Evolutionary conservation across 108 stramenopile species (phyloP).

Genomic region (Aurantiochytrium sp.): DNA sequence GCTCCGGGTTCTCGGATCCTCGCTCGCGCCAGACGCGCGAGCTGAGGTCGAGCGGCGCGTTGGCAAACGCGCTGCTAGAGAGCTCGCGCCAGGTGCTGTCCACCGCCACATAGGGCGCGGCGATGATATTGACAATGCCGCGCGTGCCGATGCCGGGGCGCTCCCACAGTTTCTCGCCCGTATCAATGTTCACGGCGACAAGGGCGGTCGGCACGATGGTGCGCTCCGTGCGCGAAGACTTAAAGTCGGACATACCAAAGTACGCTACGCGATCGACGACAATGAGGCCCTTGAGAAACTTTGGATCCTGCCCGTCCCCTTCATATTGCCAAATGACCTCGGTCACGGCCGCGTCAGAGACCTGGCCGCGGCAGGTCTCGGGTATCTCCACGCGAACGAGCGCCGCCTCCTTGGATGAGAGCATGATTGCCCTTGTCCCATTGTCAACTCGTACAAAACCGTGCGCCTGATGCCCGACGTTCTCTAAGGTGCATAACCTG

Average conservation of each 20-base stretch:
- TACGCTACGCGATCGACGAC: slow-evolving; percentile 3
- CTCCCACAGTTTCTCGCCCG: background rate
- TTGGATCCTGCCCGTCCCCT: background rate
- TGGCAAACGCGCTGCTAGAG: background rate
- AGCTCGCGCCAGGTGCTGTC: background rate
- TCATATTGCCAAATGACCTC: background rate
- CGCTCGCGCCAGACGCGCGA: background rate
- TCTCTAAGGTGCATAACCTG: background rate
- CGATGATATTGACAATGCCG: slow-evolving; percentile 17
- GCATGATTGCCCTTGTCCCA: background rate
- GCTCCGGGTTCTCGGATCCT: no score
- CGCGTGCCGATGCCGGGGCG: background rate
- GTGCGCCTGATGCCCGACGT: slow-evolving; percentile 4
- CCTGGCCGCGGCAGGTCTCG: background rate
- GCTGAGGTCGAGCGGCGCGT: background rate
- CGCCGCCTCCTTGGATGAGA: background rate
- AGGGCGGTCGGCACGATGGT: background rate
- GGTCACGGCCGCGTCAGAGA: background rate
- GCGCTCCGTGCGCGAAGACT: background rate
- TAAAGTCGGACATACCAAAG: background rate
- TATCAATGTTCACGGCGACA: background rate
- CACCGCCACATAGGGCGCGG: background rate
- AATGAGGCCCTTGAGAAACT: background rate
- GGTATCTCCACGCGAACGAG: background rate
- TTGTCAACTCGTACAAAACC: background rate